Conservation (phyloP, 495 filamentous ascomycete genomes). For the Xylaria curta region DNA sequence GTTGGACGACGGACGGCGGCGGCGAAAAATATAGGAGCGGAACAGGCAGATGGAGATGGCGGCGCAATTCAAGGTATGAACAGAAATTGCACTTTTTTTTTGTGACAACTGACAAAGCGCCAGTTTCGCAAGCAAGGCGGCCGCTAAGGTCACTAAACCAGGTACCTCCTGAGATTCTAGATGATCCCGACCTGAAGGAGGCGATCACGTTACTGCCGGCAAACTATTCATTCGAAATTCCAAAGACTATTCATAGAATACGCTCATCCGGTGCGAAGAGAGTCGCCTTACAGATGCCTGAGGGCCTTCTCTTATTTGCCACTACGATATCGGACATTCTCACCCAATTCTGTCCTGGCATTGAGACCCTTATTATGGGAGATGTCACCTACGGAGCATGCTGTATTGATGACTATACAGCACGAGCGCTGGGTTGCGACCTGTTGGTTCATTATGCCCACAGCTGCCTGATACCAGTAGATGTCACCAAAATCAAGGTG, state of each 20-base stretch:
- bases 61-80: slow-evolving; percentile 67
- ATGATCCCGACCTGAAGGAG: slow-evolving; percentile 86
- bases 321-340: slow-evolving; percentile 98
- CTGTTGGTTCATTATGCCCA: slow-evolving; percentile 97
- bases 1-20: slow-evolving; percentile 69
- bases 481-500: slow-evolving; percentile 92
- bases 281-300: slow-evolving; percentile 94
- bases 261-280: slow-evolving; percentile 75
- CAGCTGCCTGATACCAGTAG: slow-evolving; percentile 93
- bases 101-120: background rate
- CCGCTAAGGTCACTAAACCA: slow-evolving; percentile 82
- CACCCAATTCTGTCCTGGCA: slow-evolving; percentile 88
- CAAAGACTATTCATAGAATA: slow-evolving; percentile 95
- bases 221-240: slow-evolving; percentile 98
- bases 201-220: slow-evolving; percentile 85
- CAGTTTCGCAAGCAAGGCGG: slow-evolving; percentile 66
- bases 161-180: slow-evolving; percentile 83
- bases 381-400: slow-evolving; percentile 99
- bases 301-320: slow-evolving; percentile 93
- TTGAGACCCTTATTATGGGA: slow-evolving; percentile 95
- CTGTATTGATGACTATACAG: slow-evolving; percentile 98
- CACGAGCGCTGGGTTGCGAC: slow-evolving; percentile 91
- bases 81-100: background rate
- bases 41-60: slow-evolving; percentile 64
- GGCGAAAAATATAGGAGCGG: slow-evolving; percentile 53